These are phyloP conservation scores for Westerdykella ornata DNA, from an alignment of 2,329 filamentous ascomycete genomes.

Conservation along the genomic window DNA sequence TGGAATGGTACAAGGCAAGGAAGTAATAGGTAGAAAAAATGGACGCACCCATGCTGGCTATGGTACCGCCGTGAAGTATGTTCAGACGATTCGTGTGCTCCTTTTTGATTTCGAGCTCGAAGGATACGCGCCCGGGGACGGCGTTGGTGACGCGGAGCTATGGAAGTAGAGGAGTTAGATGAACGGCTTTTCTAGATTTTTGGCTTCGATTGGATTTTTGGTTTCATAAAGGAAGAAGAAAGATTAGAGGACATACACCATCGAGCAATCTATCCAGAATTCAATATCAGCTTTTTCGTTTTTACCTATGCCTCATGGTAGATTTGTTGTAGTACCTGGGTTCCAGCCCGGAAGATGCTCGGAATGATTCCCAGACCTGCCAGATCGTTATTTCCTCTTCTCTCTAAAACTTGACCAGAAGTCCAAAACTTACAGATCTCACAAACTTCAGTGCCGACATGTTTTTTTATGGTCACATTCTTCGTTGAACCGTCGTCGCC, in stretches of 20 bases:
- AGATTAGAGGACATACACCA: conserved; percentile 24
- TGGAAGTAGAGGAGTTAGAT: neutral
- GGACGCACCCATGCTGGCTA: conserved; percentile 58
- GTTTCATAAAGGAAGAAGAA: neutral
- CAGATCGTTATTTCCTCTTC: conserved; percentile 16
- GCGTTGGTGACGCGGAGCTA: conserved; percentile 64
- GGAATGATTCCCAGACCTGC: conserved; percentile 80
- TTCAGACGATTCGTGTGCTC: conserved; percentile 75
- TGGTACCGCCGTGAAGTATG: conserved; percentile 71
- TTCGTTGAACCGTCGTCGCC: conserved; percentile 9
- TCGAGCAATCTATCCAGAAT: conserved; percentile 35
- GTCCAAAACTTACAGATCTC: conserved; percentile 50
- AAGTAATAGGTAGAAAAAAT: neutral
- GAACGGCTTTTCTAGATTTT: neutral
- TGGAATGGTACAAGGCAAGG: neutral
- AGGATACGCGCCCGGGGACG: conserved; percentile 60
- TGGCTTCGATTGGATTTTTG: neutral
- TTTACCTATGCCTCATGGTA: neutral
- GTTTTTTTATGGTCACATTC: conserved; percentile 1
- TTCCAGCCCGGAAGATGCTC: conserved; percentile 78
- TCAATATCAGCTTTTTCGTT: conserved; percentile 2
- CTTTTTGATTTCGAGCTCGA: conserved; percentile 67
- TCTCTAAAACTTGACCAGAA: neutral
- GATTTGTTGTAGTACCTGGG: conserved; percentile 56
- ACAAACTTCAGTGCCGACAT: conserved; percentile 55